These are phyloP conservation scores for Rhododendron molle DNA, from an alignment of 148 eudicot genomes.

Conservation along the genomic window DNA sequence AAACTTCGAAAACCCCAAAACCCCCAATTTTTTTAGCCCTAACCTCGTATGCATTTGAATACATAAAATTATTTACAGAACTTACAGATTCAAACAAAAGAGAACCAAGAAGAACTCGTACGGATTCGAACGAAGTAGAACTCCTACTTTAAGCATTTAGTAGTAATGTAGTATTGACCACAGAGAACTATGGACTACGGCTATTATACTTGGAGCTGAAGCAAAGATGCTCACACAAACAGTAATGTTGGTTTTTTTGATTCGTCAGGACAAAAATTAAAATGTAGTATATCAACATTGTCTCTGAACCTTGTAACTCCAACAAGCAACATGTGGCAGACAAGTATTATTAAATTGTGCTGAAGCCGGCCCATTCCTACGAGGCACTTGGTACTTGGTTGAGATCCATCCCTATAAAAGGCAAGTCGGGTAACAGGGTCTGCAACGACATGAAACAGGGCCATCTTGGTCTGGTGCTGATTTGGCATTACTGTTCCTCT, in stretches of 20 bases:
- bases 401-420: background rate
- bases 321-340: background rate
- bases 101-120: too few relatives aligned
- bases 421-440: background rate
- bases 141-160: too few relatives aligned
- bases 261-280: background rate
- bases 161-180: background rate
- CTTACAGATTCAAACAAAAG: too few relatives aligned
- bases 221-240: background rate
- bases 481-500: background rate
- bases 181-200: background rate
- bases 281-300: background rate
- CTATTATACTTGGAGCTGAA: background rate
- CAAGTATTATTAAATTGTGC: background rate
- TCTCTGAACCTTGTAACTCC: background rate
- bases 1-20: too few relatives aligned
- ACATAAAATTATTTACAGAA: too few relatives aligned
- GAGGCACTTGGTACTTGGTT: background rate
- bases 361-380: background rate
- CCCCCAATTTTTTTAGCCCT: too few relatives aligned
- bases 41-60: too few relatives aligned
- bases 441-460: background rate
- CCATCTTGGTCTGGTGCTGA: background rate
- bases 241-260: background rate
- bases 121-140: too few relatives aligned